Percentiles rank a stretch among this genome's conserved stretches.
phyloP scores from a whole-genome alignment of 2,329 filamentous ascomycete genomes.

The Claviceps maximensis region DNA sequence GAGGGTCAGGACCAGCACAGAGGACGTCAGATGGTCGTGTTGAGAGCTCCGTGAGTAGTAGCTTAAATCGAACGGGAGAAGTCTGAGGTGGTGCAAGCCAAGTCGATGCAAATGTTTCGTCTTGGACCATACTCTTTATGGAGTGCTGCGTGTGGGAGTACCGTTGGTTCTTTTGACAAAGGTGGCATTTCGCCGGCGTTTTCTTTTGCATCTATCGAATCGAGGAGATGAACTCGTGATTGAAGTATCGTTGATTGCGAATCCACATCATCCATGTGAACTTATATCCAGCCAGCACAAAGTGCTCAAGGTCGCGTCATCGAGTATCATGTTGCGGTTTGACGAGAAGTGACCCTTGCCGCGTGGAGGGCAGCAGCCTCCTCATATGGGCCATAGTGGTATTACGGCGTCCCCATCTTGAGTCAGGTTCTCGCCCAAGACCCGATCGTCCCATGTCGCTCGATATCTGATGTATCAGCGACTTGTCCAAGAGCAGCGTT shows the following conservation, averaged over 20 bases:
- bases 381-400: background rate
- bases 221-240: background rate
- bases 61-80: background rate
- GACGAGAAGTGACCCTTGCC: background rate
- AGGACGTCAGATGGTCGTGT: background rate
- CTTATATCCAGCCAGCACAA: background rate
- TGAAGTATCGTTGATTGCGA: background rate
- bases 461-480: background rate
- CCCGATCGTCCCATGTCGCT: background rate
- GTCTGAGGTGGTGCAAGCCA: too few species aligned
- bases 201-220: background rate
- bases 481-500: background rate
- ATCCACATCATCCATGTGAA: background rate
- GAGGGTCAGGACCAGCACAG: background rate
- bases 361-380: background rate
- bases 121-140: background rate
- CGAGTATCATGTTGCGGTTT: background rate
- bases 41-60: background rate
- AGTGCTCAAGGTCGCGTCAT: background rate
- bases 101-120: background rate
- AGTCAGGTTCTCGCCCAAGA: background rate
- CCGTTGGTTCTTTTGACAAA: background rate
- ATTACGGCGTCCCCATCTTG: background rate
- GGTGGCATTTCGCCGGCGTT: background rate
- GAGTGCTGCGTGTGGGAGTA: background rate